Evolutionary conservation across 106 monocot species (phyloP).

Genomic region (Hemerocallis citrina): DNA sequence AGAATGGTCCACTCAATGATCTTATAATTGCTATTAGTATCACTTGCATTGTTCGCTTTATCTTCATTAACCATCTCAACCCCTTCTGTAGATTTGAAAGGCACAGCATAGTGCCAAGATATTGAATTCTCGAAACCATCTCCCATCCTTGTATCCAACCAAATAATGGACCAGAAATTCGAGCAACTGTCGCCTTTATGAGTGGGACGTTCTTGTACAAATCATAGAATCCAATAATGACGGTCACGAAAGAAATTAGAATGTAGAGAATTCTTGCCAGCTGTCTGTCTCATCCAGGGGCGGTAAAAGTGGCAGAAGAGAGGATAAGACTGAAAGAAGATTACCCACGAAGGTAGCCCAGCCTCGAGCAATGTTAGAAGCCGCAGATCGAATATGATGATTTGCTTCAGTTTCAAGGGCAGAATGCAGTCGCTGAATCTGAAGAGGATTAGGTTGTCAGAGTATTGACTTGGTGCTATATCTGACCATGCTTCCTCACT

Average conservation of each 20-base stretch:
- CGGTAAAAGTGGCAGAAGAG: conserved; percentile 55
- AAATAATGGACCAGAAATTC: conserved; percentile 50
- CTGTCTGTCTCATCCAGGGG: conserved; percentile 66
- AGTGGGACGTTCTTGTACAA: conserved; percentile 71
- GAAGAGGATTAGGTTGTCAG: conserved; percentile 33
- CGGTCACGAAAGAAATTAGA: conserved; percentile 43
- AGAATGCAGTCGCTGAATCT: conserved; percentile 39
- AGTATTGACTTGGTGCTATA: conserved; percentile 20
- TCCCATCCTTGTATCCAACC: conserved; percentile 66
- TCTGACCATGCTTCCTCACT: conserved; percentile 5
- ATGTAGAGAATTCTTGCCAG: conserved; percentile 44
- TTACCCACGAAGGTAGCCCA: conserved; percentile 73
- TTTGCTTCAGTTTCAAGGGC: conserved; percentile 43
- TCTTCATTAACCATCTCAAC: conserved; percentile 22
- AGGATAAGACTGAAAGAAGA: conserved; percentile 77
- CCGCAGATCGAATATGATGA: conserved; percentile 47
- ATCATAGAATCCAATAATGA: conserved; percentile 74
- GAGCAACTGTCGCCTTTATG: conserved; percentile 43
- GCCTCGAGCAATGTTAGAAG: conserved; percentile 61
- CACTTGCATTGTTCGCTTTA: conserved; percentile 8
- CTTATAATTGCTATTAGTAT: conserved; percentile 14
- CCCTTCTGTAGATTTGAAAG: conserved; percentile 52
- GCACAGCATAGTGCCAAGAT: conserved; percentile 68
- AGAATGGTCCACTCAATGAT: conserved; percentile 18
- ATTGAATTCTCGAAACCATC: conserved; percentile 55